These are phyloP conservation scores for Furcasterigmium sp. DNA, from an alignment of 2,329 filamentous ascomycete species.

Conservation along the genomic window DNA sequence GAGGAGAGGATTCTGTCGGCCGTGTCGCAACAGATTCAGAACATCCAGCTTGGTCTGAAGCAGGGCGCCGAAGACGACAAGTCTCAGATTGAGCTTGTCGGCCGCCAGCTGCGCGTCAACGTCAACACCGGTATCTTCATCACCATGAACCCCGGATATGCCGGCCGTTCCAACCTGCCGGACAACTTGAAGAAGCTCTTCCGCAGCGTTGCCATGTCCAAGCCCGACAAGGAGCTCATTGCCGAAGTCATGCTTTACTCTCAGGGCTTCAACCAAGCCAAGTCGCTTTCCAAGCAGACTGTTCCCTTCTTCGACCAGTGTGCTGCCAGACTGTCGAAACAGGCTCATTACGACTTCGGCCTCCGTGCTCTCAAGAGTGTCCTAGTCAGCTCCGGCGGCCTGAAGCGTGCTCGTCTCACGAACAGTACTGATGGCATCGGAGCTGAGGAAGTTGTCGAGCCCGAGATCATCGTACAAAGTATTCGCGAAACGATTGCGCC, in stretches of 20 bases:
- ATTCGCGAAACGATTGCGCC: slow-evolving; percentile 97
- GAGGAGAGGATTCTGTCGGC: slow-evolving; percentile 97
- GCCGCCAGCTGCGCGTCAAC: slow-evolving; percentile 84
- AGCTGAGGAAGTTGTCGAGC: slow-evolving; percentile 73
- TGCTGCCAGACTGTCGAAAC: slow-evolving; percentile 75
- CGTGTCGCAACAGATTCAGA: slow-evolving; percentile 98
- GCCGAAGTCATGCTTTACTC: slow-evolving; percentile 99
- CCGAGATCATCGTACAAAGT: slow-evolving; percentile 97
- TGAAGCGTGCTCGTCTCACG: slow-evolving; percentile 80
- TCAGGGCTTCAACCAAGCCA: slow-evolving; percentile 96
- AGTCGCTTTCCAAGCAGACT: slow-evolving; percentile 86
- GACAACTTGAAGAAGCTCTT: slow-evolving; percentile 99
- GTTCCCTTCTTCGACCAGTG: slow-evolving; percentile 98
- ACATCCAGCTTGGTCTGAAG: slow-evolving; percentile 93
- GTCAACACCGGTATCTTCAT: slow-evolving; percentile 97
- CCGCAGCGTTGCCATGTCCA: slow-evolving; percentile 98
- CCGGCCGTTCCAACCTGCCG: slow-evolving; percentile 92
- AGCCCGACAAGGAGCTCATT: slow-evolving; percentile 98
- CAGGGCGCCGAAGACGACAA: slow-evolving; percentile 77
- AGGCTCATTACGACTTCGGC: slow-evolving; percentile 98
- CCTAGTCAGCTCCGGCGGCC: slow-evolving; percentile 90
- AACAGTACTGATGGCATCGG: slow-evolving; percentile 48
- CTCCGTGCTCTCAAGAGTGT: slow-evolving; percentile 98
- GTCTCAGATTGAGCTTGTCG: slow-evolving; percentile 89
- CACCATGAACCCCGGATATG: slow-evolving; percentile 99